Conservation (phyloP, 192 early-diverging fungal species). For the Geranomyces michiganensis region DNA sequence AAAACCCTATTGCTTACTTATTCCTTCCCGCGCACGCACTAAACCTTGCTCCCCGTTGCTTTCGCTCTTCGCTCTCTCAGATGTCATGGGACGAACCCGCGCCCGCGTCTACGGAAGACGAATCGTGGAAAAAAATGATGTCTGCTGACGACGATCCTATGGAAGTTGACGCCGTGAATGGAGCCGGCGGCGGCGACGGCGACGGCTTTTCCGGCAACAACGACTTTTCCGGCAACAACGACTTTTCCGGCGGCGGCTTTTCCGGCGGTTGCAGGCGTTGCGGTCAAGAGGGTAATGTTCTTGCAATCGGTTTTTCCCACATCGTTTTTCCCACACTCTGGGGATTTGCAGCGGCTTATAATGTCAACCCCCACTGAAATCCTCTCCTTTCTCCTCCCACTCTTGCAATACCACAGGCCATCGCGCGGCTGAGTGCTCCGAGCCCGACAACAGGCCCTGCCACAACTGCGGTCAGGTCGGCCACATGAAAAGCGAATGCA, state of each 20-base stretch:
- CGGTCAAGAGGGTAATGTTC: background rate
- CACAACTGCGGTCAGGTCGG: slow-evolving; percentile 21
- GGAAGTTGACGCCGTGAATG: background rate
- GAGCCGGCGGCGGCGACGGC: background rate
- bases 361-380: background rate
- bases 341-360: too few relatives aligned
- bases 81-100: slow-evolving; percentile 5
- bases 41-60: background rate
- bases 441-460: slow-evolving; percentile 21
- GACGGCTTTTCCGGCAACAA: background rate
- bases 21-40: background rate
- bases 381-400: background rate
- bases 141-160: background rate
- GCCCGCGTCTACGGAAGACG: background rate
- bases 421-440: slow-evolving; percentile 6
- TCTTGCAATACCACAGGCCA: slow-evolving; percentile 10
- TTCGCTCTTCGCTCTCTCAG: background rate
- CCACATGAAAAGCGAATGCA: slow-evolving; percentile 19
- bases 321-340: background rate
- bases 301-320: too few relatives aligned
- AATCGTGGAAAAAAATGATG: background rate
- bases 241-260: slow-evolving; percentile 8
- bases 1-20: too few relatives aligned
- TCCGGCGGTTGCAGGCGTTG: background rate
- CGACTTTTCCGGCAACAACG: background rate